Percentiles rank a stretch among this genome's conserved stretches.
These are phyloP conservation scores for Kappamyces sp. DNA, from an alignment of 192 early-diverging fungal genomes.

Conservation along the genomic window DNA sequence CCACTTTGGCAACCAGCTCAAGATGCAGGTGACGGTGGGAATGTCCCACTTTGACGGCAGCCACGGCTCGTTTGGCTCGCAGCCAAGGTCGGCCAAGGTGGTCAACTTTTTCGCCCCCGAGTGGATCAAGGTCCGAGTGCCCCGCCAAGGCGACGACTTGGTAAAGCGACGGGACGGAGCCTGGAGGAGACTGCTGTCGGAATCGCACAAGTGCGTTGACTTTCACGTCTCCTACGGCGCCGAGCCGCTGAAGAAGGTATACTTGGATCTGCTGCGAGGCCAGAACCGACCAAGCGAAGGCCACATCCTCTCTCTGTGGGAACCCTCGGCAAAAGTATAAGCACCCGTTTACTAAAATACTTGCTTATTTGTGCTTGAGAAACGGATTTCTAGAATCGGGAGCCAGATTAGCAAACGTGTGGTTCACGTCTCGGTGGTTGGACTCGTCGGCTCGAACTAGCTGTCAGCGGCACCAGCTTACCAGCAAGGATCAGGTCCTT, in stretches of 20 bases:
- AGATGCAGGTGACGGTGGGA: slow-evolving; percentile 21
- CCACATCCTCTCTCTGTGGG: too few relatives aligned
- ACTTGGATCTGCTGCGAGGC: slow-evolving; percentile 3
- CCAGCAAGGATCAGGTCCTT: slow-evolving; percentile 75
- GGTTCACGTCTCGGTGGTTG: slow-evolving; percentile 83
- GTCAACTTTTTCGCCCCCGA: slow-evolving; percentile 32
- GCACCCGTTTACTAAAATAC: too few relatives aligned
- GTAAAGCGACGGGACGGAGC: slow-evolving; percentile 4
- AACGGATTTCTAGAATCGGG: slow-evolving; percentile 33
- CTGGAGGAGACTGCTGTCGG: slow-evolving; percentile 20
- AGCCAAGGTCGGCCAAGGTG: slow-evolving; percentile 4
- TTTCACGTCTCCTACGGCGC: slow-evolving; percentile 5
- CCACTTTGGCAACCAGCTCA: slow-evolving; percentile 5
- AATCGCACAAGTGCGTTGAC: slow-evolving; percentile 18
- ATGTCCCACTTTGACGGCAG: slow-evolving; percentile 22
- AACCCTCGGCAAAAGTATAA: too few relatives aligned
- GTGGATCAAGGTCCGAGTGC: slow-evolving; percentile 25
- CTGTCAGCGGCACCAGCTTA: too few relatives aligned
- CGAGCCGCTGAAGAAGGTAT: slow-evolving; percentile 12
- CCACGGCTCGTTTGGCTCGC: neutral
- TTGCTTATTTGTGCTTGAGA: neutral
- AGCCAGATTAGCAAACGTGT: slow-evolving; percentile 67
- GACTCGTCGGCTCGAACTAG: slow-evolving; percentile 80
- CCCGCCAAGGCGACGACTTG: slow-evolving; percentile 7
- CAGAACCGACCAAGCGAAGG: too few relatives aligned